Evolutionary conservation across 1,284 basidiomycete species (phyloP), one percentile per base, ranked within the genome.

Genomic region (Sanghuangporus baumii): DNA sequence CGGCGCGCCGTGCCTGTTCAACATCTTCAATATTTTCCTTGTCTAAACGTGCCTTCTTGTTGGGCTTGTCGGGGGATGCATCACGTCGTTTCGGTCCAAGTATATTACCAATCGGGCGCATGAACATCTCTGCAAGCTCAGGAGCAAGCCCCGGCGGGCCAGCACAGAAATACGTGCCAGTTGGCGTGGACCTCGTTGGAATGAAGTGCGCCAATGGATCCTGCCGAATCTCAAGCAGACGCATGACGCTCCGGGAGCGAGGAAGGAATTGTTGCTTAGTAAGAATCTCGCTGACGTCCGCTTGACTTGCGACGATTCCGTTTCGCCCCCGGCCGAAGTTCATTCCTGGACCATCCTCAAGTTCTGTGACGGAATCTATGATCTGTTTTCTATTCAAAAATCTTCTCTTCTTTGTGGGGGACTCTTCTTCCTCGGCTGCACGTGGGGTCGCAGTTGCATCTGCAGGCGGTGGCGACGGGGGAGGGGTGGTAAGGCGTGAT

Each of bases 131-230:
- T 0, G 83, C 81, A 8, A 98, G 80, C 73, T 96, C 92, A 0
- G 91, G 89, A 0, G 87, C 85, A 31, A 94, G 85, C 2, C 91
- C 92, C 11, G 87, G 86, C 11, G 93, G 92, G 0, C 88, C 94
- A 52, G 88, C 90, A 69, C 84, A 91, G 72, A 94, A 87, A 74
- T 87, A 88, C 11, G 85, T 85, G 16, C 86, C 89, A 51, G 85
- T 82, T 7, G 86, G 78, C 5, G 87, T 88, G 43, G 83, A 78
- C 70, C 84, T 88, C 1, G 86, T 91, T 1, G 94, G 93, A 56
- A 96, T 75, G 76, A 96, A 96, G 72, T 95, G 88, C 2, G 87
- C 78, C 2, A 91, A 76, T 14, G 94, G 94, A 69, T 97, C 93
- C 26, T 89, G 85, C 41, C 91, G 86, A 68, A 96, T 93, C 70